These are phyloP conservation scores for Amanita rimosa DNA, from an alignment of 768 basidiomycete genomes.

Conservation along the genomic window DNA sequence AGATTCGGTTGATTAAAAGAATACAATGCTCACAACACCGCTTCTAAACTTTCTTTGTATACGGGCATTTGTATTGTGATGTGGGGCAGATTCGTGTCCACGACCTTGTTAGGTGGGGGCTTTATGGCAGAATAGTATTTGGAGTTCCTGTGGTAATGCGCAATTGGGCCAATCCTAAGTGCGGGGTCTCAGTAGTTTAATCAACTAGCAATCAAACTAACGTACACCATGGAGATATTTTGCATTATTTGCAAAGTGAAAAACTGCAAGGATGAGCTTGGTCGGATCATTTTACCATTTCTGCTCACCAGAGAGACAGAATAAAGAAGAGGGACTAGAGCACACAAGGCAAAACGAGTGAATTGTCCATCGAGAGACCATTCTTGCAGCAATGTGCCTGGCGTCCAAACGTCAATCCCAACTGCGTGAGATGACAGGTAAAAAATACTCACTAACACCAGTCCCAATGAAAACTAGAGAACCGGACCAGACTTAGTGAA, in stretches of 20 bases:
- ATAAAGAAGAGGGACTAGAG: slow-evolving; percentile 53
- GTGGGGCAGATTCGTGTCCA: slow-evolving; percentile 56
- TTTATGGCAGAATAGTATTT: slow-evolving; percentile 67
- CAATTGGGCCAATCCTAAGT: slow-evolving; percentile 60
- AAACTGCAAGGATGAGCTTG: slow-evolving; percentile 34
- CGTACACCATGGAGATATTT: slow-evolving; percentile 57
- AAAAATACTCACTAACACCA: slow-evolving; percentile 34
- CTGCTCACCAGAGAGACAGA: slow-evolving; percentile 53
- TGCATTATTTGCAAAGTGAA: slow-evolving; percentile 64
- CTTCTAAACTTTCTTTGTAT: slow-evolving; percentile 68
- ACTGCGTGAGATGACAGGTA: neutral
- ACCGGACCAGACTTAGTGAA: slow-evolving; percentile 18
- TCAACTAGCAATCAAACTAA: slow-evolving; percentile 1
- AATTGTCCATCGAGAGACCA: slow-evolving; percentile 49
- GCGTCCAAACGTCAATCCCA: neutral
- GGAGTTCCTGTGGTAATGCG: slow-evolving; percentile 69
- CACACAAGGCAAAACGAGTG: slow-evolving; percentile 52
- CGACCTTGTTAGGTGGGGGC: slow-evolving; percentile 34
- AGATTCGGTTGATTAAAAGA: neutral
- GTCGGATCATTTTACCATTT: slow-evolving; percentile 10
- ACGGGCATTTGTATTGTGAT: slow-evolving; percentile 79
- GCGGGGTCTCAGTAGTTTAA: slow-evolving; percentile 12
- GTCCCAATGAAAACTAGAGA: slow-evolving; percentile 52
- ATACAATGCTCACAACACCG: slow-evolving; percentile 43
- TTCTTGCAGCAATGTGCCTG: slow-evolving; percentile 48